Conservation (phyloP, 2,329 filamentous ascomycete genomes). For the Aspergillus sp. region DNA sequence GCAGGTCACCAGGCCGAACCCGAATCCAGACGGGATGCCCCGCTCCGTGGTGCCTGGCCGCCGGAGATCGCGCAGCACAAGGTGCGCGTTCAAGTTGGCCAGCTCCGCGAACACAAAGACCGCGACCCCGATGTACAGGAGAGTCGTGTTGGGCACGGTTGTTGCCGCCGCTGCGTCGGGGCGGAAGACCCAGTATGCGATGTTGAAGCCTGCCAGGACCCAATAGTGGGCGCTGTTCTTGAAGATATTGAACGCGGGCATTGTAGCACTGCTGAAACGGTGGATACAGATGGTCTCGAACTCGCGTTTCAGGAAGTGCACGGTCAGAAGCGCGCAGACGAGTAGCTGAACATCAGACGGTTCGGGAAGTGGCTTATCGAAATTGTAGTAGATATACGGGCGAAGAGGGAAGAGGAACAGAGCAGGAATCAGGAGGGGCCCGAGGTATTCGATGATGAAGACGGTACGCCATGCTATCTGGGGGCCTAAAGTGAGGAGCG, state of each 20-base stretch:
- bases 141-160: conserved; percentile 35
- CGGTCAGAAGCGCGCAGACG: conserved; percentile 60
- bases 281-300: conserved; percentile 90
- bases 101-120: conserved; percentile 71
- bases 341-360: conserved; percentile 62
- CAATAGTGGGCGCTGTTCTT: conserved; percentile 96
- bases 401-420: conserved; percentile 61
- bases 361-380: conserved; percentile 37
- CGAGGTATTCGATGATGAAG: conserved; percentile 90
- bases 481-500: conserved; percentile 48
- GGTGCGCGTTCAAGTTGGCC: conserved; percentile 70
- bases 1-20: conserved; percentile 81
- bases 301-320: conserved; percentile 93
- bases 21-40: conserved; percentile 76
- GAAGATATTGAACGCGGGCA: conserved; percentile 85
- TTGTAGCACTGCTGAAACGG: conserved; percentile 88
- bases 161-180: conserved; percentile 60
- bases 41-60: conserved; percentile 72
- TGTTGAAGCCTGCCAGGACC: conserved; percentile 67
- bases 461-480: conserved; percentile 91
- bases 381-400: conserved; percentile 58
- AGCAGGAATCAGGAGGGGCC: conserved; percentile 79
- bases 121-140: conserved; percentile 60
- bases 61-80: conserved; percentile 67
- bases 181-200: conserved; percentile 76